These are phyloP conservation scores for Pseudoscleropodium purum DNA, from an alignment of 225 moss, liverwort and hornwort species.

Conservation along the genomic window DNA sequence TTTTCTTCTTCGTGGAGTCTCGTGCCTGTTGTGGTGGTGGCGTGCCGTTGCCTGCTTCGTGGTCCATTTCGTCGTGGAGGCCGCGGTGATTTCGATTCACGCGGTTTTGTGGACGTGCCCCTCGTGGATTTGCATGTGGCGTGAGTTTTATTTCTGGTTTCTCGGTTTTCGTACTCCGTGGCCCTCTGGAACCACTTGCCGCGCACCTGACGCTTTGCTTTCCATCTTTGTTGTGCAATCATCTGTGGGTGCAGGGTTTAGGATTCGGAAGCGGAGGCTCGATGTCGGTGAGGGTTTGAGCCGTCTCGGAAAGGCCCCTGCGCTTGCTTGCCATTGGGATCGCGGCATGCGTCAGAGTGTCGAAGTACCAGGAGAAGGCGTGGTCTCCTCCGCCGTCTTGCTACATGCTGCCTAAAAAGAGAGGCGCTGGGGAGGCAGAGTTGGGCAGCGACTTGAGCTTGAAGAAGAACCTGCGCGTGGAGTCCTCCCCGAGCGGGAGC, in stretches of 20 bases:
- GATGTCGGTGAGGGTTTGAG: not conserved
- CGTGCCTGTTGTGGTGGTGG: too few species aligned
- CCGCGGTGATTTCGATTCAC: not conserved
- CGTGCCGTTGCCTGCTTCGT: not conserved
- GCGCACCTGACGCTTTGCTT: not conserved
- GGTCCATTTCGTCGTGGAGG: not conserved
- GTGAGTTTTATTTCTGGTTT: not conserved
- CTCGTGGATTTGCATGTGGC: too few species aligned
- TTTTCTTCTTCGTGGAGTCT: not conserved
- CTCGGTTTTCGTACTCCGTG: not conserved
- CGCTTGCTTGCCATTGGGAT: not conserved
- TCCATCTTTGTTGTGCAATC: not conserved
- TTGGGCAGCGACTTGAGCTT: slow-evolving; percentile 31
- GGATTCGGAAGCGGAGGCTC: not conserved
- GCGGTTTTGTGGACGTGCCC: not conserved
- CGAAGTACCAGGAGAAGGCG: not conserved
- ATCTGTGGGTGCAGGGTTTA: not conserved
- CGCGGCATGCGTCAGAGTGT: not conserved
- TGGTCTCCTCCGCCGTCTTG: slow-evolving; percentile 15
- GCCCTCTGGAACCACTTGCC: not conserved
- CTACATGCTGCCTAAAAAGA: slow-evolving; percentile 99
- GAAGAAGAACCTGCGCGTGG: slow-evolving; percentile 49
- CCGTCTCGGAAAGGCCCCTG: not conserved
- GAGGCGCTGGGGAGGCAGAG: slow-evolving; percentile 91
- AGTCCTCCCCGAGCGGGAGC: slow-evolving; percentile 27